Percentiles rank a stretch among this genome's conserved stretches.
Evolutionary conservation across 345 rosid genomes (phyloP).

Genomic region (Melaleuca quinquenervia): DNA sequence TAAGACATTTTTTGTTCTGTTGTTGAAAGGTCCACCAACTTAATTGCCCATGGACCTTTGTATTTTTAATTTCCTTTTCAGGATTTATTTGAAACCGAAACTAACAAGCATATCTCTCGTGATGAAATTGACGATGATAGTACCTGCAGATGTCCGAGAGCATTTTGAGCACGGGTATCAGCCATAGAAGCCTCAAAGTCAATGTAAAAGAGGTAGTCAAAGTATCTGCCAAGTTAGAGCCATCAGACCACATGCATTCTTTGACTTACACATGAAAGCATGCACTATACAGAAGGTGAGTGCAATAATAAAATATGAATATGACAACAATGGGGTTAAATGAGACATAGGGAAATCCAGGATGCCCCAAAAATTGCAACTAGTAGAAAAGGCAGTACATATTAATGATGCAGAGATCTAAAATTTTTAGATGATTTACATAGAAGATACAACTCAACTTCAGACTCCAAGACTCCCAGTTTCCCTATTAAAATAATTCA

Average conservation of each 20-base stretch:
- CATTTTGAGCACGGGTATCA: conserved; percentile 42
- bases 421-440: background rate
- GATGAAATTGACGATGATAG: background rate
- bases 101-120: background rate
- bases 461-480: background rate
- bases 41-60: background rate
- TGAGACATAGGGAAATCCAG: background rate
- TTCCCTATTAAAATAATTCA: background rate
- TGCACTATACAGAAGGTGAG: background rate
- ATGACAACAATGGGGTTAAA: background rate
- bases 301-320: background rate
- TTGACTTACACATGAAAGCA: background rate
- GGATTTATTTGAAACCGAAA: background rate
- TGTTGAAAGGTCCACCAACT: background rate
- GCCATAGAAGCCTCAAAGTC: conserved; percentile 62
- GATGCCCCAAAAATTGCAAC: background rate
- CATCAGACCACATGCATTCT: background rate
- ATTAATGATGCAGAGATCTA: background rate
- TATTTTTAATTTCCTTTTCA: background rate
- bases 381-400: background rate
- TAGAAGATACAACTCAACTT: background rate
- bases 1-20: background rate
- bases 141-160: conserved; percentile 40
- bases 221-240: conserved; percentile 21
- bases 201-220: conserved; percentile 41